Evolutionary conservation across 129 eudicot genomes (phyloP).

Genomic region (Ambrosia trifida): DNA sequence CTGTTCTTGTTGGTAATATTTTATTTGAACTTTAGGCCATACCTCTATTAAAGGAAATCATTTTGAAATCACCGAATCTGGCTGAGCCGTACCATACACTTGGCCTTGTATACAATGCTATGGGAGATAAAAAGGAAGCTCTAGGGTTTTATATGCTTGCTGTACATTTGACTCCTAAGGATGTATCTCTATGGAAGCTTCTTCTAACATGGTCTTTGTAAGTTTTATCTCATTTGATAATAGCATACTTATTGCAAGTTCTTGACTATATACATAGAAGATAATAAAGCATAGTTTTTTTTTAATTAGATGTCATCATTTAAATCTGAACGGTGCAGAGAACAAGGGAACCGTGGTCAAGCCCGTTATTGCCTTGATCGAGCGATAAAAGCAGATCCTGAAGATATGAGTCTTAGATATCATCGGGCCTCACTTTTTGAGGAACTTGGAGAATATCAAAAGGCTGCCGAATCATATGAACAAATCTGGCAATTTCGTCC

Average conservation of each 20-base stretch:
- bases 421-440: slow-evolving; percentile 67
- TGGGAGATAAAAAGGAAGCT: slow-evolving; percentile 65
- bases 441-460: slow-evolving; percentile 61
- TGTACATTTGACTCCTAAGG: slow-evolving; percentile 74
- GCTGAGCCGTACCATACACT: slow-evolving; percentile 88
- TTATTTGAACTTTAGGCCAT: slow-evolving; percentile 57
- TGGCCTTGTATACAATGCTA: slow-evolving; percentile 66
- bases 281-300: background rate
- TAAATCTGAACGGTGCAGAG: slow-evolving; percentile 52
- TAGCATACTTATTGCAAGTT: slow-evolving; percentile 7
- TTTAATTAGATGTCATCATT: background rate
- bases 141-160: slow-evolving; percentile 78
- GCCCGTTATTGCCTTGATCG: slow-evolving; percentile 67
- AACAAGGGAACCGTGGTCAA: slow-evolving; percentile 66
- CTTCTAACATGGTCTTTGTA: slow-evolving; percentile 69
- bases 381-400: slow-evolving; percentile 87
- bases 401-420: slow-evolving; percentile 61
- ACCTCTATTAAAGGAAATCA: slow-evolving; percentile 58
- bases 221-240: slow-evolving; percentile 36
- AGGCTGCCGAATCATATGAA: slow-evolving; percentile 84
- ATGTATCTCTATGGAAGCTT: slow-evolving; percentile 83
- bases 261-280: background rate
- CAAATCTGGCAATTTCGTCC: slow-evolving; percentile 66
- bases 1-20: slow-evolving; percentile 12
- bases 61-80: slow-evolving; percentile 61